Percentiles rank a stretch among this genome's conserved stretches.
Evolutionary conservation across 2,329 filamentous ascomycete species (phyloP).

Genomic region (Phaeoacremonium minimum): DNA sequence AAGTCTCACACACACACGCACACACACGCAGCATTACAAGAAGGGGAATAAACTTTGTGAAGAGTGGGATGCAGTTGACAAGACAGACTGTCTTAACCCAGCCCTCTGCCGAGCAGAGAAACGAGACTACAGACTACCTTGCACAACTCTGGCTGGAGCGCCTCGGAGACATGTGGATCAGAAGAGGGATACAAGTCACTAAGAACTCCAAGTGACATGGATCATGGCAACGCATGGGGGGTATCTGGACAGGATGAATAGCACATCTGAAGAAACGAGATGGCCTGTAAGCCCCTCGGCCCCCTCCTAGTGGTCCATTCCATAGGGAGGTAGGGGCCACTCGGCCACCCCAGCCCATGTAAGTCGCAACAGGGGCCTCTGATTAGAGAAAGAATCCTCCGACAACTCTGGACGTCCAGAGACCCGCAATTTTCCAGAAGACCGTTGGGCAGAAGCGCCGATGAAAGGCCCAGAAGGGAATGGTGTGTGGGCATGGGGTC

Average conservation of each 20-base stretch:
- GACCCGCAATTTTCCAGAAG: constrained; percentile 42
- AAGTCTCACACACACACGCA: too few species aligned
- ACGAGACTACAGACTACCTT: background rate
- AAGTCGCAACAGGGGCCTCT: constrained; percentile 31
- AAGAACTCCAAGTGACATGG: too few species aligned
- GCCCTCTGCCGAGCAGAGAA: constrained; percentile 4
- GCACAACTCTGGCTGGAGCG: constrained; percentile 26
- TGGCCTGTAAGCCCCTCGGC: constrained; percentile 17
- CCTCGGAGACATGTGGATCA: constrained; percentile 65
- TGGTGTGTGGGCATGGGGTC: constrained; percentile 28
- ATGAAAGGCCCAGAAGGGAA: constrained; percentile 31
- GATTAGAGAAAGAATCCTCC: constrained; percentile 43
- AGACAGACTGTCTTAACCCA: too few species aligned
- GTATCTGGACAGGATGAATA: background rate
- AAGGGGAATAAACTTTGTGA: background rate
- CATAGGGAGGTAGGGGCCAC: too few species aligned
- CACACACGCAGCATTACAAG: too few species aligned
- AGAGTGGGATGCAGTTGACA: too few species aligned
- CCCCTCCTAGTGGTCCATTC: too few species aligned
- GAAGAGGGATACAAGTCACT: too few species aligned
- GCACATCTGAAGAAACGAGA: background rate
- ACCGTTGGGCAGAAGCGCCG: constrained; percentile 39
- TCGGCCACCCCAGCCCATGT: constrained; percentile 24
- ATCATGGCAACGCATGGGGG: background rate
- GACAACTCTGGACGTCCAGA: constrained; percentile 28